Base-by-base conservation (phyloP, 2,329 filamentous ascomycete species). In the Talaromyces sp. region DNA sequence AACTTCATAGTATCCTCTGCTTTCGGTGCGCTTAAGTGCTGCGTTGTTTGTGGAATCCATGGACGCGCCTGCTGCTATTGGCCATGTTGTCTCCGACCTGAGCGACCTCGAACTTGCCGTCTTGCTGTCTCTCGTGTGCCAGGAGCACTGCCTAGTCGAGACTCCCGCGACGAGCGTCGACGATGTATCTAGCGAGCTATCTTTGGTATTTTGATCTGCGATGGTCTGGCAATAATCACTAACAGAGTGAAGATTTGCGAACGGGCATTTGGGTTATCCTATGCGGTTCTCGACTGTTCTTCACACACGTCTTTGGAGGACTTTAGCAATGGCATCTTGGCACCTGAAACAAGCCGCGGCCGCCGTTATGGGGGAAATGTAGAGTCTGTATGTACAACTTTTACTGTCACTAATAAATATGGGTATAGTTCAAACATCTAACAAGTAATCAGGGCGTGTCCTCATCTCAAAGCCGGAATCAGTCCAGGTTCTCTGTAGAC, bases 71-170 rank as follows among this genome's bases (percentile, higher is more conserved):
- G 80, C 85, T 78, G 80, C 77, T 61, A 81, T 92, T 64, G 79
- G 88, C 64, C 81, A 84, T 65, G 89, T 88, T 74, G 84, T 96
- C 68, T 89, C 93, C 71, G 84, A 86, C 67, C 82, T 98, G 65
- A 90, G 88, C 70, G 93, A 97, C 78, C 82, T 97, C 47, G 93
- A 97, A 77, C 85, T 98, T 63, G 95, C 93, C 27, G 79, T 90
- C 15, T 82, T 98, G 47, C 84, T 97, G 57, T 93, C 89, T 71
- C 84, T 98, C 57, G 83, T 92, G 64, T 87, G 88, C 63, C 84
- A 88, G 66, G 90, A 96, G 74, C 93, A 98, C 75, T 96, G 92
- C 77, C 87, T 98, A 68, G 86, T 98, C 70, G 89, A 92, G 75
- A 90, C 91, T 17, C 84, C 87, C 2, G 73, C 78, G 4, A 78